These are phyloP conservation scores for Flaveria trinervia DNA, from an alignment of 129 eudicot genomes.

Conservation along the genomic window DNA sequence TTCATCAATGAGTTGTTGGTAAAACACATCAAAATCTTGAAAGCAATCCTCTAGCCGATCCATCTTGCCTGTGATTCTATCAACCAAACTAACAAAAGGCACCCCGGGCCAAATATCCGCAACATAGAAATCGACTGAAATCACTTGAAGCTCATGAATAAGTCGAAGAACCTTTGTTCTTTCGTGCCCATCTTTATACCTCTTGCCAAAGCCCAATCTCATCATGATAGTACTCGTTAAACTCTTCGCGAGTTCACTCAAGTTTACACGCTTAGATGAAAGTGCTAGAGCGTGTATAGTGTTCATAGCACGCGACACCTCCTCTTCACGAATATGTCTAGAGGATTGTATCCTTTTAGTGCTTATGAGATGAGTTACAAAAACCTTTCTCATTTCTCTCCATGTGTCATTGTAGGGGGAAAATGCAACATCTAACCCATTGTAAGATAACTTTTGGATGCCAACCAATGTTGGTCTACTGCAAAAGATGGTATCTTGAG, in stretches of 20 bases:
- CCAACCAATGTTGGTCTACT: conserved; percentile 15
- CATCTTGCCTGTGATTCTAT: conserved; percentile 28
- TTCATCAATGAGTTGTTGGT: conserved; percentile 38
- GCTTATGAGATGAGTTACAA: not conserved
- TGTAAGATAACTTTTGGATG: conserved; percentile 11
- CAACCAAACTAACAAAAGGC: conserved; percentile 37
- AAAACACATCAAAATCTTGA: conserved; percentile 32
- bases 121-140: not conserved
- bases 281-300: conserved; percentile 10
- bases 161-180: conserved; percentile 24
- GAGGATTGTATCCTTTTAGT: conserved; percentile 10
- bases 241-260: conserved; percentile 13
- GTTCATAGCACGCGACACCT: conserved; percentile 19
- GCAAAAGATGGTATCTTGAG: conserved; percentile 23
- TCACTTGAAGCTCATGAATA: conserved; percentile 14
- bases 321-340: conserved; percentile 29
- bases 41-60: conserved; percentile 29
- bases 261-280: conserved; percentile 24
- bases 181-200: conserved; percentile 22
- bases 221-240: conserved; percentile 11
- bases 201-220: conserved; percentile 29
- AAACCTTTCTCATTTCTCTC: conserved; percentile 34
- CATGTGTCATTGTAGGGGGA: conserved; percentile 13
- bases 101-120: conserved; percentile 31
- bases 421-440: conserved; percentile 22